Conservation (phyloP, 2,329 filamentous ascomycete genomes). For the Pyricularia pennisetigena region DNA sequence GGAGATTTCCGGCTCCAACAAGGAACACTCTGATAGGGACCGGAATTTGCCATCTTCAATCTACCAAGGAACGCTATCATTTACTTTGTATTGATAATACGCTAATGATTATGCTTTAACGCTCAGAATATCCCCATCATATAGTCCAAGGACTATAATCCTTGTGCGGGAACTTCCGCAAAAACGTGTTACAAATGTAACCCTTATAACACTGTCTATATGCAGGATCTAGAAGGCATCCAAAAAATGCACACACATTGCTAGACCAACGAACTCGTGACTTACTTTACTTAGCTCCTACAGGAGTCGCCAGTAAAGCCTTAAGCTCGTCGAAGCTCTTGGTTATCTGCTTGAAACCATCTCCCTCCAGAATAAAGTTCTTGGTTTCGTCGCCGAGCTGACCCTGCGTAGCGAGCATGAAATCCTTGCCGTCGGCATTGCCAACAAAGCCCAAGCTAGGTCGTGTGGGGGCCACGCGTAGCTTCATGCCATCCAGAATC, state of each 20-base stretch:
- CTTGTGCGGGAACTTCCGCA: not conserved
- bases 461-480: constrained; percentile 10
- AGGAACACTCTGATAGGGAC: not conserved
- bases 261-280: too few relatives aligned
- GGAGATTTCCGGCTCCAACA: not conserved
- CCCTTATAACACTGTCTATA: not conserved
- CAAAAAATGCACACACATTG: not conserved
- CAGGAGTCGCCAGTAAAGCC: not conserved
- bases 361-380: not conserved
- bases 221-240: not conserved
- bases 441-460: constrained; percentile 2
- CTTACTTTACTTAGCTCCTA: not conserved
- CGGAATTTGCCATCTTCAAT: too few relatives aligned
- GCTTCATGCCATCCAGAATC: constrained; percentile 9
- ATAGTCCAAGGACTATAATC: not conserved
- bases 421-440: not conserved
- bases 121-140: too few relatives aligned
- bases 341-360: not conserved
- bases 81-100: too few relatives aligned
- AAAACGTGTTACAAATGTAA: not conserved
- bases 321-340: constrained; percentile 2
- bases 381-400: constrained; percentile 2
- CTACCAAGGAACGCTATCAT: too few relatives aligned
- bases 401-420: not conserved
- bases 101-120: too few relatives aligned